Base-by-base conservation (phyloP, 2,329 filamentous ascomycete species). In the Verticillium klebahnii region DNA sequence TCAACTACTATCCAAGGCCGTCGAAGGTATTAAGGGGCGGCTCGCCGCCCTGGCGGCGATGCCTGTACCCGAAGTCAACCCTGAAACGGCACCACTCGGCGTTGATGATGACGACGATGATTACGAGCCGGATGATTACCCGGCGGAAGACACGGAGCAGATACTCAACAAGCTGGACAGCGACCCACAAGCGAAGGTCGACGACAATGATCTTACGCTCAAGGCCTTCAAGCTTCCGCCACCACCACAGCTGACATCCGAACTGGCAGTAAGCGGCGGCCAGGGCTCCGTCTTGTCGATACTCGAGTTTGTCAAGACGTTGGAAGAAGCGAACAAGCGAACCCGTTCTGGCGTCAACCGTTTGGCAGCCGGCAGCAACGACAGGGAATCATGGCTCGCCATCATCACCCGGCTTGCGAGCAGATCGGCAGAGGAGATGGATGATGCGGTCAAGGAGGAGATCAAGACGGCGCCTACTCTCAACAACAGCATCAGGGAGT, bases 351-450 rank as follows among this genome's bases (percentile, higher is more conserved):
- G 95, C 1, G 90, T 98, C 72, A 91, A 91, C 69, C 85, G 93
- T 57, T 80, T 97, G 40, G 93, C 94, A 0, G 92, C 91, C 29
- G 94, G 89, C 70, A 89, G 89, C 2, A 92, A 93, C 68, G 92
- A 94, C 69, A 85, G 89, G 65, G 93, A 97, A 65, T 91, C 93
- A 0, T 98, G 94, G 93, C 85, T 96, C 67, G 95, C 92, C 0
- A 86, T 98, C 23, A 83, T 98, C 61, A 90, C 90, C 50, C 87
- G 95, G 57, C 79, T 98, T 56, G 94, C 93, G 14, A 97, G 93
- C 3, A 85, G 94, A 40, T 84, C 86, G 14, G 85, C 87, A 29
- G 89, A 89, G 2, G 81, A 97, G 3, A 89, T 92, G 58, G 83
- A 84, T 32, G 69, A 73, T 12, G 66, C 75, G 0, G 73, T 88